These are phyloP conservation scores for Taxawa tesnikishii DNA, from an alignment of 2,329 filamentous ascomycete genomes.

Conservation along the genomic window DNA sequence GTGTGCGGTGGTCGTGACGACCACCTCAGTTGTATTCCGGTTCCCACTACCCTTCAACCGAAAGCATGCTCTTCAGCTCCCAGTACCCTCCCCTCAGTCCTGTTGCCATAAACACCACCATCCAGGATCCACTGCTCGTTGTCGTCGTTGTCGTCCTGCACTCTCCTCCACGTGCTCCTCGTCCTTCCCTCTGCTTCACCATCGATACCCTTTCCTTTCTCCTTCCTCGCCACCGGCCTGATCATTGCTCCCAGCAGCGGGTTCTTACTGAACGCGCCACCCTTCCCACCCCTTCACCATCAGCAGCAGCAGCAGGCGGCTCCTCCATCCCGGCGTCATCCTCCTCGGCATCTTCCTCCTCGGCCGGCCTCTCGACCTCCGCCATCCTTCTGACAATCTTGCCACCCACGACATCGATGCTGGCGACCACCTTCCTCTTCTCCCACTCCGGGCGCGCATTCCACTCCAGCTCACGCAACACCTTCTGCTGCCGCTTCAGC, in stretches of 20 bases:
- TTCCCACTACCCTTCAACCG: too few species aligned
- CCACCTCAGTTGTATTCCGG: too few species aligned
- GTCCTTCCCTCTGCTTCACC: constrained; percentile 19
- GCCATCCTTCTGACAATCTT: constrained; percentile 65
- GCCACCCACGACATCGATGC: constrained; percentile 67
- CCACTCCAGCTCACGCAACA: constrained; percentile 78
- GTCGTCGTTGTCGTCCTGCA: constrained; percentile 41
- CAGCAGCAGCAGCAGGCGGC: constrained; percentile 12
- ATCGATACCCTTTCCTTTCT: constrained; percentile 40
- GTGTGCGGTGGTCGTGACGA: too few species aligned
- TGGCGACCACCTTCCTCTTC: constrained; percentile 72
- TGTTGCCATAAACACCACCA: constrained; percentile 35
- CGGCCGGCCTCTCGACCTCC: constrained; percentile 42
- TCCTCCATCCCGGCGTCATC: constrained; percentile 28
- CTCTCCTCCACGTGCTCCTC: constrained; percentile 33
- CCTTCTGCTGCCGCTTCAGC: constrained; percentile 73
- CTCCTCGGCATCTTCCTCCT: constrained; percentile 38
- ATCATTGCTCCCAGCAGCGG: constrained; percentile 55
- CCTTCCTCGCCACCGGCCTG: constrained; percentile 43
- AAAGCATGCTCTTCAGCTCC: constrained; percentile 16
- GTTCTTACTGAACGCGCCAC: constrained; percentile 56
- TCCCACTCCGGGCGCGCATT: constrained; percentile 76
- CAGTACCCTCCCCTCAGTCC: constrained; percentile 12
- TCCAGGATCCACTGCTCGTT: constrained; percentile 42
- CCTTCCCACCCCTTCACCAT: constrained; percentile 22